A percentile compares a stretch with the other conserved stretches of the same genome.
Evolutionary conservation across 495 filamentous ascomycete genomes (phyloP).

Genomic region (Amniculicola lignicola): DNA sequence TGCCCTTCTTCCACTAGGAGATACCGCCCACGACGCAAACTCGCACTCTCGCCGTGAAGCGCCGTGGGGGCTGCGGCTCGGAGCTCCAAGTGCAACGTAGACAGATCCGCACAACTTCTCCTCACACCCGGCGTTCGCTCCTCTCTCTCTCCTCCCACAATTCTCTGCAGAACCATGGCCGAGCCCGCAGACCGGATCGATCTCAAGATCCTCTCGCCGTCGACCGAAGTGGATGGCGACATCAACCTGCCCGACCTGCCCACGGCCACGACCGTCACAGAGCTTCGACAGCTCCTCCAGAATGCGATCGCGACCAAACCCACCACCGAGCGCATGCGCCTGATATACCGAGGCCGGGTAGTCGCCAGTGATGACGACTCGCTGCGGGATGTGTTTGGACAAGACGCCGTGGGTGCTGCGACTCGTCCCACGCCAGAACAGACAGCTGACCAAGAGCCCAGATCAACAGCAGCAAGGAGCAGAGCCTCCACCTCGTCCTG

Average conservation of each 20-base stretch:
- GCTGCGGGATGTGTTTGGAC: slow-evolving; percentile 39
- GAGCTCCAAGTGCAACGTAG: slow-evolving; percentile 32
- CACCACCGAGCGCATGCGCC: slow-evolving; percentile 40
- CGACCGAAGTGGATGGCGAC: slow-evolving; percentile 34
- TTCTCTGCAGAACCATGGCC: slow-evolving; percentile 13
- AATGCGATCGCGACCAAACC: slow-evolving; percentile 36
- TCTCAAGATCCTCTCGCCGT: slow-evolving; percentile 40
- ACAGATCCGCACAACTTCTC: slow-evolving; percentile 1
- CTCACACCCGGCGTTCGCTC: background rate
- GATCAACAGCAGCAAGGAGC: slow-evolving; percentile 23
- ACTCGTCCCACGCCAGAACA: background rate
- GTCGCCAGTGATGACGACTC: slow-evolving; percentile 40
- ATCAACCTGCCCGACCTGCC: slow-evolving; percentile 30
- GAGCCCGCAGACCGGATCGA: slow-evolving; percentile 23
- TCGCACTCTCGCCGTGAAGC: too few relatives aligned
- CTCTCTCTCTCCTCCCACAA: background rate
- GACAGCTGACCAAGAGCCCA: slow-evolving; percentile 1
- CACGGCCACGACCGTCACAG: slow-evolving; percentile 35
- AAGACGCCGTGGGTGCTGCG: slow-evolving; percentile 13
- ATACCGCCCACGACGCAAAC: too few relatives aligned
- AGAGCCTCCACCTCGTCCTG: slow-evolving; percentile 34
- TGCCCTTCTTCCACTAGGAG: too few relatives aligned
- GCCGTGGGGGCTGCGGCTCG: too few relatives aligned
- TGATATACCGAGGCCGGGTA: slow-evolving; percentile 44
- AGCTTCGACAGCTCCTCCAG: slow-evolving; percentile 40